Conservation (phyloP, 371 early-diverging fungal genomes). For the Amoeboaphelidium protococcarum region DNA sequence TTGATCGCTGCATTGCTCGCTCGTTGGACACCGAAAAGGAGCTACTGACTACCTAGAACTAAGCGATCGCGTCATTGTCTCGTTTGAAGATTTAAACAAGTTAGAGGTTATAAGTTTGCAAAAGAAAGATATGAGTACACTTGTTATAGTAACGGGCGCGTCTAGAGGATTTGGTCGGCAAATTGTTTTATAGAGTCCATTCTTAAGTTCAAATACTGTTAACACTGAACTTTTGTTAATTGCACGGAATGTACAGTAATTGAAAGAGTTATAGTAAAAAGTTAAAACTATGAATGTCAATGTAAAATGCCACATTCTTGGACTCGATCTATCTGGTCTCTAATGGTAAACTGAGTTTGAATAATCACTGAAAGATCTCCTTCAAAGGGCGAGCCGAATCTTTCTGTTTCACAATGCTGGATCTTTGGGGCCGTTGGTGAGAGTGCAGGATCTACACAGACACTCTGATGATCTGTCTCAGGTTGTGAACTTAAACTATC, state of each 20-base stretch:
- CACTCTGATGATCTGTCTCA: conserved; percentile 14
- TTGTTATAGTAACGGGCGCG: conserved; percentile 51
- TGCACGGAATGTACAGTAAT: neutral
- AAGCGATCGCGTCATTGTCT: no score
- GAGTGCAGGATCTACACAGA: conserved; percentile 20
- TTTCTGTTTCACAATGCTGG: conserved; percentile 56
- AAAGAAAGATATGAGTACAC: conserved; percentile 2
- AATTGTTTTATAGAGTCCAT: conserved; percentile 19
- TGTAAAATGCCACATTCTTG: neutral
- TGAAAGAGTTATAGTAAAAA: neutral
- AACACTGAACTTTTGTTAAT: neutral
- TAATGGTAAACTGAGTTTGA: no score
- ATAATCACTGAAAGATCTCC: neutral
- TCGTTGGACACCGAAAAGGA: no score
- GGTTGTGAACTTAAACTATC: conserved; percentile 6
- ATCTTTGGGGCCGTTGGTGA: conserved; percentile 31
- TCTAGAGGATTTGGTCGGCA: conserved; percentile 47
- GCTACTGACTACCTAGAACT: no score
- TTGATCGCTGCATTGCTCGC: no score
- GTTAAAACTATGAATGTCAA: neutral
- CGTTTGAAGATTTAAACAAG: no score
- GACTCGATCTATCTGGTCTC: no score
- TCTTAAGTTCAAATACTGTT: conserved; percentile 2
- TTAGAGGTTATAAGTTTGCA: no score
- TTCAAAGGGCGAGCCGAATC: conserved; percentile 1